These are phyloP conservation scores for Priceomyces fermenticarens DNA, from an alignment of 805 yeast genomes.

Conservation along the genomic window DNA sequence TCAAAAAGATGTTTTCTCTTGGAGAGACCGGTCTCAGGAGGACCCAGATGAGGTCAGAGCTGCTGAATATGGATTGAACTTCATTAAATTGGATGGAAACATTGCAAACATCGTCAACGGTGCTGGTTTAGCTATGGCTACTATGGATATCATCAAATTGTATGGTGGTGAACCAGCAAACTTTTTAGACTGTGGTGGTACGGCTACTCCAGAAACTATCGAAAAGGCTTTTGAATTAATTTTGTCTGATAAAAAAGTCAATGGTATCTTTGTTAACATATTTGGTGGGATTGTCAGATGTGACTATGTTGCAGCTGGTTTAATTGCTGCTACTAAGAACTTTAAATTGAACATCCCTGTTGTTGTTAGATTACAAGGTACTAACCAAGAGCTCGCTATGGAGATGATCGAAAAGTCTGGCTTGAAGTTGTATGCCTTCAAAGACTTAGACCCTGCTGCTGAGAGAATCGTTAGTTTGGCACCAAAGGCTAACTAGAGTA, in stretches of 20 bases:
- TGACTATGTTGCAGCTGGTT: constrained; percentile 97
- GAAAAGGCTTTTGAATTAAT: constrained; percentile 95
- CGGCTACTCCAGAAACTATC: constrained; percentile 98
- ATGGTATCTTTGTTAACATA: constrained; percentile 96
- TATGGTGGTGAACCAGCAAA: constrained; percentile 99
- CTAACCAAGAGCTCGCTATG: constrained; percentile 88
- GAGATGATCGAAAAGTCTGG: constrained; percentile 84
- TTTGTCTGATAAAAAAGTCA: constrained; percentile 81
- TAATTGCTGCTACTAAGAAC: constrained; percentile 91
- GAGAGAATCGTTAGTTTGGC: constrained; percentile 82
- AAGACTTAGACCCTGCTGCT: constrained; percentile 96
- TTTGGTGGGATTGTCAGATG: constrained; percentile 99
- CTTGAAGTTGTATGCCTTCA: constrained; percentile 84
- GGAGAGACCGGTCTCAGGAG: constrained; percentile 98
- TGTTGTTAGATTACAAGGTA: constrained; percentile 98
- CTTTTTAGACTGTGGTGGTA: constrained; percentile 99
- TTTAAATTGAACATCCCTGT: constrained; percentile 90
- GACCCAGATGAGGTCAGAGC: constrained; percentile 97
- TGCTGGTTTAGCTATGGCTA: constrained; percentile 99
- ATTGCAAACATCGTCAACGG: constrained; percentile 99
- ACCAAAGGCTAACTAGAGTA: constrained; percentile 15
- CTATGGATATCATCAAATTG: constrained; percentile 98
- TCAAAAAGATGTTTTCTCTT: constrained; percentile 88
- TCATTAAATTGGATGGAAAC: constrained; percentile 97
- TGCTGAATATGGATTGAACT: constrained; percentile 83